phyloP scores from a whole-genome alignment of 306 rosid species.

The Crataegus laevigata region DNA sequence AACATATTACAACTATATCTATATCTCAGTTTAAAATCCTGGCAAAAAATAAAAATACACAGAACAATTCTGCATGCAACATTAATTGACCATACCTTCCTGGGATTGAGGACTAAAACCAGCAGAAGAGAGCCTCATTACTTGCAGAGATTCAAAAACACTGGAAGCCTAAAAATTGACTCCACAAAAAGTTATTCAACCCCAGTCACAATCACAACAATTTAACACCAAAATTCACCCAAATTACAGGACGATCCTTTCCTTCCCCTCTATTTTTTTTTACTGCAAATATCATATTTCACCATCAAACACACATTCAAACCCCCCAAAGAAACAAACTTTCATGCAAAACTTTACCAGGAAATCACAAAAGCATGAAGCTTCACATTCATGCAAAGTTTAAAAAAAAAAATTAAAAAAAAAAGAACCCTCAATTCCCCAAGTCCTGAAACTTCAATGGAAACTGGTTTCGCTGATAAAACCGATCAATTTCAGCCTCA shows the following conservation, averaged over 20 bases:
- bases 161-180: constrained; percentile 29
- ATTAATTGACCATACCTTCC: constrained; percentile 48
- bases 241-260: constrained; percentile 28
- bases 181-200: constrained; percentile 23
- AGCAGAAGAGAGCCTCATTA: constrained; percentile 86
- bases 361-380: constrained; percentile 10
- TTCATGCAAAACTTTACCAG: constrained; percentile 1
- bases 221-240: constrained; percentile 35
- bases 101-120: constrained; percentile 84
- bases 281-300: constrained; percentile 33
- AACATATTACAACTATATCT: background rate
- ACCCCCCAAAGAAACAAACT: constrained; percentile 17
- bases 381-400: constrained; percentile 8
- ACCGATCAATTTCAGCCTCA: constrained; percentile 57
- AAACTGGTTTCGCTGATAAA: constrained; percentile 62
- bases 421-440: constrained; percentile 20
- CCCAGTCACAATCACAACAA: constrained; percentile 27
- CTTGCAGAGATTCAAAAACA: constrained; percentile 15
- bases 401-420: too few relatives aligned
- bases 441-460: constrained; percentile 47
- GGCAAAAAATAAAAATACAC: background rate
- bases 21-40: background rate
- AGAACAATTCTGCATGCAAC: constrained; percentile 11
- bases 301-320: constrained; percentile 32
- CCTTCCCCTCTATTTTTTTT: constrained; percentile 16